phyloP scores from a whole-genome alignment of 805 yeast genomes.

The Saccharomycopsis fodiens region DNA sequence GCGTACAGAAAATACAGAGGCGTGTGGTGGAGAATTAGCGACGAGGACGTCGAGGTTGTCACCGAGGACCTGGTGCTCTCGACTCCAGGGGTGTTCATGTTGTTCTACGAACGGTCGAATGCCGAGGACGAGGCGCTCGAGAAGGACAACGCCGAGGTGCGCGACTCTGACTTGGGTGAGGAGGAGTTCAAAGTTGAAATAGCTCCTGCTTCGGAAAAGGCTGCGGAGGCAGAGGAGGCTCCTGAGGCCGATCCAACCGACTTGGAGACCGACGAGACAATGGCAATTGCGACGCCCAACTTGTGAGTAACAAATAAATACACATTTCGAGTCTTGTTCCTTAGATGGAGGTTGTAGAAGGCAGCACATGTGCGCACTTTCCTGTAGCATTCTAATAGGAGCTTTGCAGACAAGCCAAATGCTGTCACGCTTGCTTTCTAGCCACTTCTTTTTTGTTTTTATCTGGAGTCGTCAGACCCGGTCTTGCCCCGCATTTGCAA shows the following conservation, averaged over 20 bases:
- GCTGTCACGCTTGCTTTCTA: too few relatives aligned
- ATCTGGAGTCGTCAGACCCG: too few relatives aligned
- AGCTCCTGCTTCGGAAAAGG: constrained; percentile 4
- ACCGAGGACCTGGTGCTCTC: constrained; percentile 72
- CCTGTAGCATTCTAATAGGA: too few relatives aligned
- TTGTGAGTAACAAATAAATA: background rate
- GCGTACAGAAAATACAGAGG: constrained; percentile 78
- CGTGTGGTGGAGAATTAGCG: constrained; percentile 93
- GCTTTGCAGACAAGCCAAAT: too few relatives aligned
- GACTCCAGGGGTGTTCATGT: constrained; percentile 86
- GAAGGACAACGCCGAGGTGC: constrained; percentile 14
- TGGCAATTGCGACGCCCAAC: constrained; percentile 8
- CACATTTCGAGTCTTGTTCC: background rate
- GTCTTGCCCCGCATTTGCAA: too few relatives aligned
- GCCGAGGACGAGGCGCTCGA: constrained; percentile 28
- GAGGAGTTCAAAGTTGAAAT: constrained; percentile 10
- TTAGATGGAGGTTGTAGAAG: too few relatives aligned
- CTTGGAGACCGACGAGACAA: background rate
- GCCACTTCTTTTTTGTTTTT: too few relatives aligned
- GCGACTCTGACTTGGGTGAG: constrained; percentile 21
- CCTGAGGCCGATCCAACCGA: background rate
- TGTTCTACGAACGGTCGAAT: constrained; percentile 67
- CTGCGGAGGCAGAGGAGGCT: background rate
- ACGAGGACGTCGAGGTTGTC: constrained; percentile 76
- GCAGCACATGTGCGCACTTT: too few relatives aligned